phyloP scores from a whole-genome alignment of 139 green algal species.

The Astrephomene gubernaculifera region DNA sequence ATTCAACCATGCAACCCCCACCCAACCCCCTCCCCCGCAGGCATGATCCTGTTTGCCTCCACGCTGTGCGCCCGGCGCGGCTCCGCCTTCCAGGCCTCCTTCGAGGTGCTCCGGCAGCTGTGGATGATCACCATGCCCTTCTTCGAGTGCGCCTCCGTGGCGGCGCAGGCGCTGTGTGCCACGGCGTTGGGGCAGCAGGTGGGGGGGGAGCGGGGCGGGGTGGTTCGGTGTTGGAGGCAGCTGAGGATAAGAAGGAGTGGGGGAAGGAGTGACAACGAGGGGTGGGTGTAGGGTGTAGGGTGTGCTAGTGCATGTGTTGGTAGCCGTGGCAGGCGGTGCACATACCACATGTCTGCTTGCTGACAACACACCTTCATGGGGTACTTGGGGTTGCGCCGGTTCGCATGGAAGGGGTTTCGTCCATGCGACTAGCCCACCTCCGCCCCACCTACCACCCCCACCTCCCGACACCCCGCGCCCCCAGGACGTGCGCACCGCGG shows the following conservation, averaged over 20 bases:
- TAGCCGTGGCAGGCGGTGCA: background rate
- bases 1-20: too few relatives aligned
- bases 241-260: background rate
- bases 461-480: background rate
- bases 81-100: constrained; percentile 63
- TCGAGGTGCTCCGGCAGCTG: constrained; percentile 67
- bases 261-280: background rate
- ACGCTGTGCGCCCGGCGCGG: constrained; percentile 59
- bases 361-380: too few relatives aligned
- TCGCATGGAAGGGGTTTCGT: too few relatives aligned
- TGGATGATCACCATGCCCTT: constrained; percentile 64
- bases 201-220: background rate
- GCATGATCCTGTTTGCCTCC: constrained; percentile 68
- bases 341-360: too few relatives aligned
- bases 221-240: background rate
- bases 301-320: background rate
- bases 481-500: constrained; percentile 42
- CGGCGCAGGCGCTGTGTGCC: constrained; percentile 70
- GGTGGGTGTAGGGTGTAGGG: background rate
- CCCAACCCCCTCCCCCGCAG: constrained; percentile 38
- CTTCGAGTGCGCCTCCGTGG: constrained; percentile 77
- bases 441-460: background rate
- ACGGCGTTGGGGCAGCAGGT: constrained; percentile 57
- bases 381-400: too few relatives aligned
- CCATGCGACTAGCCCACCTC: background rate